Evolutionary conservation across 164 flowering plant genomes (phyloP).

Genomic region (Liriodendron chinense): DNA sequence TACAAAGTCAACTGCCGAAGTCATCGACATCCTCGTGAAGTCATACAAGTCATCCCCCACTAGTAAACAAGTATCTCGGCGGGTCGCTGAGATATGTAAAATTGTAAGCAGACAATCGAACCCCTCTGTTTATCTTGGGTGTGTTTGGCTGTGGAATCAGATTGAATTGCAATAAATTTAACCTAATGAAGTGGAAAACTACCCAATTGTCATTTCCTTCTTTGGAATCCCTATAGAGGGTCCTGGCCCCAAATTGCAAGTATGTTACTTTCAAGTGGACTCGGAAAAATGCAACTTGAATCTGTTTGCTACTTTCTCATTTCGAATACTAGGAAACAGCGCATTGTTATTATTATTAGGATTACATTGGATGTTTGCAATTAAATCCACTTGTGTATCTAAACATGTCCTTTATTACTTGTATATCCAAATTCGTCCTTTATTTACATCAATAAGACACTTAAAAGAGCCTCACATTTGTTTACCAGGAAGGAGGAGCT

Average conservation of each 20-base stretch:
- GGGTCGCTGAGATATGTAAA: conserved; percentile 21
- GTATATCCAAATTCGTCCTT: too few relatives aligned
- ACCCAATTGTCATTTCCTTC: too few relatives aligned
- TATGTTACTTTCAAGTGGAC: too few relatives aligned
- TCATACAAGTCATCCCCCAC: conserved; percentile 42
- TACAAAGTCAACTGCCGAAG: conserved; percentile 24
- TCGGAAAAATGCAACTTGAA: neutral
- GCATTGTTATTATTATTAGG: neutral
- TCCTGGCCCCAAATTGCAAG: neutral
- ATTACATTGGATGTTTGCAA: neutral
- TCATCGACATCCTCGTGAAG: conserved; percentile 31
- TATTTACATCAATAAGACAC: too few relatives aligned
- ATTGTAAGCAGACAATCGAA: conserved; percentile 23
- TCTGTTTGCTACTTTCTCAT: neutral
- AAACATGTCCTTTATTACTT: too few relatives aligned
- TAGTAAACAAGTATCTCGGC: conserved; percentile 20
- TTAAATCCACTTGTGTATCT: neutral
- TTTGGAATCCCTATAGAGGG: neutral
- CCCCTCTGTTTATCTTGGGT: neutral
- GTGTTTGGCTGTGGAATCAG: neutral
- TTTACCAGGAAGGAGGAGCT: conserved; percentile 19
- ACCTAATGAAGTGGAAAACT: too few relatives aligned
- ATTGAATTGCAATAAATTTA: neutral
- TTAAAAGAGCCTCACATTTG: neutral
- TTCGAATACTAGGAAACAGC: neutral